phyloP scores from a whole-genome alignment of 2,329 filamentous ascomycete species.

The Helminthosporium solani region DNA sequence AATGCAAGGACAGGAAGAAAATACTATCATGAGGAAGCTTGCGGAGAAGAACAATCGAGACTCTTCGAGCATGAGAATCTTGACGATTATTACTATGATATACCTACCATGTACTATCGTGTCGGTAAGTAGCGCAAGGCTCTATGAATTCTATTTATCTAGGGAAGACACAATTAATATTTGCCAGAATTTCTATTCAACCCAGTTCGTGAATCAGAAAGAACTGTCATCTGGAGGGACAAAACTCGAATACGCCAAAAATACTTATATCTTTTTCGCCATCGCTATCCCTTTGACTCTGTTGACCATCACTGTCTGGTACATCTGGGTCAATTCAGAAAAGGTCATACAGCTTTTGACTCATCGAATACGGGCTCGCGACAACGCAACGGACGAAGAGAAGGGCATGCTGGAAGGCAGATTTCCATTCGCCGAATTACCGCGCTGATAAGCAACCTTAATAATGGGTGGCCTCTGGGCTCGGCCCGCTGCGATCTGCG shows the following conservation, averaged over 20 bases:
- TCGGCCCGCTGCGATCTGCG: not conserved
- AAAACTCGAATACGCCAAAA: slow-evolving; percentile 16
- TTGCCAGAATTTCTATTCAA: slow-evolving; percentile 26
- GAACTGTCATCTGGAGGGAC: slow-evolving; percentile 6
- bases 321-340: slow-evolving; percentile 16
- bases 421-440: not conserved
- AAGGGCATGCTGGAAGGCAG: not conserved
- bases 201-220: slow-evolving; percentile 23
- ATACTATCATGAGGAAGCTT: slow-evolving; percentile 20
- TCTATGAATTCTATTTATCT: not conserved
- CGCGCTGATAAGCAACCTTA: not conserved
- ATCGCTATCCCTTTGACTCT: slow-evolving; percentile 23
- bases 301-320: slow-evolving; percentile 23
- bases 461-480: not conserved
- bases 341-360: slow-evolving; percentile 5
- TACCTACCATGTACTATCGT: slow-evolving; percentile 28
- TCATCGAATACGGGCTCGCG: not conserved
- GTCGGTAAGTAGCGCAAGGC: slow-evolving; percentile 11
- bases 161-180: not conserved
- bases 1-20: slow-evolving; percentile 18
- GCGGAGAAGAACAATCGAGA: slow-evolving; percentile 24
- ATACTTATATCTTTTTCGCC: slow-evolving; percentile 25
- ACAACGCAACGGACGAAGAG: not conserved
- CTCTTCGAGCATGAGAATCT: slow-evolving; percentile 22
- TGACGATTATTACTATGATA: slow-evolving; percentile 28